phyloP scores from a whole-genome alignment of 805 yeast genomes.

The Saccharomycopsis fodiens region DNA sequence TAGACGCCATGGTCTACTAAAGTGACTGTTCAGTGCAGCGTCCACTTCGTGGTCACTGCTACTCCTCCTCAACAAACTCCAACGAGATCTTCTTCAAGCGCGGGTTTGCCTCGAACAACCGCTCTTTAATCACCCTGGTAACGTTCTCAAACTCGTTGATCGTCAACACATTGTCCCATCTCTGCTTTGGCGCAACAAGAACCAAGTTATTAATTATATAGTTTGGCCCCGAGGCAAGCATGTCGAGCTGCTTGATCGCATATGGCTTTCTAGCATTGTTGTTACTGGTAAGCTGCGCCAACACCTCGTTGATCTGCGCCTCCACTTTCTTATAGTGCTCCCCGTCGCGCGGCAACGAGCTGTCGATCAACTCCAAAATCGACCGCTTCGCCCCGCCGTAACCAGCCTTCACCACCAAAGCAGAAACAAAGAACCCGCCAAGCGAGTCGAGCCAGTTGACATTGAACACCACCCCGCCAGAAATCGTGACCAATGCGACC shows the following conservation, averaged over 20 bases:
- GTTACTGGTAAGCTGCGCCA: constrained; percentile 32
- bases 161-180: constrained; percentile 37
- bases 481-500: constrained; percentile 83
- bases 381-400: constrained; percentile 63
- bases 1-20: too few relatives aligned
- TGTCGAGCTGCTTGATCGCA: constrained; percentile 34
- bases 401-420: constrained; percentile 79
- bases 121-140: constrained; percentile 21
- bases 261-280: constrained; percentile 35
- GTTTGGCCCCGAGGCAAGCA: constrained; percentile 54
- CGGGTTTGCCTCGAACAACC: constrained; percentile 13
- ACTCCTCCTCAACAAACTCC: constrained; percentile 18
- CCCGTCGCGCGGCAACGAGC: constrained; percentile 47
- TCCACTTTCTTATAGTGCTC: constrained; percentile 40
- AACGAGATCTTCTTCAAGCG: constrained; percentile 19
- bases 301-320: constrained; percentile 31
- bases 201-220: constrained; percentile 32
- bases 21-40: too few relatives aligned
- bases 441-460: constrained; percentile 84
- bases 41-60: too few relatives aligned
- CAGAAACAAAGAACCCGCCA: constrained; percentile 85
- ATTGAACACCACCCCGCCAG: constrained; percentile 72
- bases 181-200: constrained; percentile 35
- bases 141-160: constrained; percentile 37
- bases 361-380: constrained; percentile 70